Percentiles rank a stretch among this genome's conserved stretches.
phyloP scores from a whole-genome alignment of 805 yeast genomes.

The Wickerhamomyces subpelliculosus region DNA sequence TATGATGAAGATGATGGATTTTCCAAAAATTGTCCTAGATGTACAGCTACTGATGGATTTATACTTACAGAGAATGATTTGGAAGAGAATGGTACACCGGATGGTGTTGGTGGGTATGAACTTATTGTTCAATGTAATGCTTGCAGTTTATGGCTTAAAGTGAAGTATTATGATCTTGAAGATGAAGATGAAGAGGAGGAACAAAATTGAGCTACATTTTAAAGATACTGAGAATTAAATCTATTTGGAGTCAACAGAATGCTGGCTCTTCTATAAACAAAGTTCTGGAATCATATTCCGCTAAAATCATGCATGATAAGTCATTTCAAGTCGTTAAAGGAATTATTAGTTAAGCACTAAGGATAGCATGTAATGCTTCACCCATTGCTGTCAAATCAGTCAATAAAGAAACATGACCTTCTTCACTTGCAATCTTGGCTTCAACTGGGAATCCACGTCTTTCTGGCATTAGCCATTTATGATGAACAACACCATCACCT shows the following conservation, averaged over 20 bases:
- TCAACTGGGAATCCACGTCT: constrained; percentile 63
- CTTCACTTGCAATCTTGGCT: constrained; percentile 54
- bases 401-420: constrained; percentile 78
- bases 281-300: background rate
- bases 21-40: constrained; percentile 60
- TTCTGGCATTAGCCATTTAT: constrained; percentile 77
- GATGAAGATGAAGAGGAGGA: constrained; percentile 8
- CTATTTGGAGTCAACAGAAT: no score
- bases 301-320: background rate
- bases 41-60: constrained; percentile 48
- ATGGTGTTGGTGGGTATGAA: constrained; percentile 49
- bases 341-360: no score
- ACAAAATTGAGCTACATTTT: background rate
- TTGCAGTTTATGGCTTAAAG: constrained; percentile 83
- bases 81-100: constrained; percentile 39
- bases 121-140: constrained; percentile 73
- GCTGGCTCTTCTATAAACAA: no score
- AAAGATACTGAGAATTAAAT: no score
- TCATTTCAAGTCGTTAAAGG: constrained; percentile 31
- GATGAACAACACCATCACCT: constrained; percentile 91
- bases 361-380: constrained; percentile 57
- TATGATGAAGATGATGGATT: constrained; percentile 33
- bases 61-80: constrained; percentile 55
- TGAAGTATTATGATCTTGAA: constrained; percentile 50
- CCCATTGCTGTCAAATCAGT: constrained; percentile 70